Evolutionary conservation across 2,329 filamentous ascomycete species (phyloP).

Genomic region (Claviceps lovelessii): DNA sequence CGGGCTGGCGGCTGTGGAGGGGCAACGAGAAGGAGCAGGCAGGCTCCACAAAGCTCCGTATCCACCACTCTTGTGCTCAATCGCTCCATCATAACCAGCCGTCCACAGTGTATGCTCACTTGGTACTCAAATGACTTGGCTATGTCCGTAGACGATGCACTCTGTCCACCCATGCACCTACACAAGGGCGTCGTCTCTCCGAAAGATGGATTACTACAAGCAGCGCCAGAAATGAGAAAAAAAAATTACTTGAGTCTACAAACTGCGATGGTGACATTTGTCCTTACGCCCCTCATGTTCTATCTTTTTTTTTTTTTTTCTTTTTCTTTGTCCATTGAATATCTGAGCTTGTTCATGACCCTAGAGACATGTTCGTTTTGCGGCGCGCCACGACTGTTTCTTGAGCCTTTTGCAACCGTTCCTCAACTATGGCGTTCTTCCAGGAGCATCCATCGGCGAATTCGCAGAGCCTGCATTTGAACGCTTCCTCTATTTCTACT

Average conservation of each 20-base stretch:
- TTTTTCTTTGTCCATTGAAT: no score
- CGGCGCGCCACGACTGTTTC: conserved; percentile 5
- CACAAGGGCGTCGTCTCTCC: no score
- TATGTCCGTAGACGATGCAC: no score
- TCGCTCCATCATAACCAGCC: no score
- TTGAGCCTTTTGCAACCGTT: neutral
- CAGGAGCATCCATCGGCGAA: conserved; percentile 69
- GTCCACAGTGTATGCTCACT: no score
- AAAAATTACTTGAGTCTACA: neutral
- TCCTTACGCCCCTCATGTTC: neutral
- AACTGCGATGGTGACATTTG: neutral
- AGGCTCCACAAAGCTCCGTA: no score
- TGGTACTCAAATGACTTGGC: no score
- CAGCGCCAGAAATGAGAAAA: no score
- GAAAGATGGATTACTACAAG: no score
- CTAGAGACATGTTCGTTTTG: neutral
- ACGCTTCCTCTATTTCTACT: conserved; percentile 71
- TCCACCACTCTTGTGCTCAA: no score
- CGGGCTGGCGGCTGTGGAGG: neutral
- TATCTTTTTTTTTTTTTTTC: neutral
- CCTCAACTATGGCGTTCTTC: conserved; percentile 55
- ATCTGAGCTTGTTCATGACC: neutral
- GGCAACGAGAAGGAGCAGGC: neutral
- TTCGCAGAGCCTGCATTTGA: conserved; percentile 75
- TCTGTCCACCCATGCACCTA: no score